Evolutionary conservation across 805 yeast species (phyloP).

Genomic region (Myxozyma vanderwaltii): DNA sequence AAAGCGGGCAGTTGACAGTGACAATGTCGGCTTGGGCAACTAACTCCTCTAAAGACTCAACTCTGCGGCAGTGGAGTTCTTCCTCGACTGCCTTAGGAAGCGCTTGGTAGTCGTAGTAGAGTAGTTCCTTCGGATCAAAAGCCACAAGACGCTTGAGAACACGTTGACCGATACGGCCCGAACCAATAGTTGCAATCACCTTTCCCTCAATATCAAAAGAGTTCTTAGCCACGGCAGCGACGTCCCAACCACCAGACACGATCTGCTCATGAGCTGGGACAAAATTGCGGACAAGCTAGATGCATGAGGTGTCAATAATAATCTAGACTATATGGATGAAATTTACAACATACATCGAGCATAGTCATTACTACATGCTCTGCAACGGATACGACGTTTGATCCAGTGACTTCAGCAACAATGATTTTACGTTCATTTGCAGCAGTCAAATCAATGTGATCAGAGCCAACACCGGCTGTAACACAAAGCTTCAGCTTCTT

Average conservation of each 20-base stretch:
- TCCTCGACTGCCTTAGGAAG: slow-evolving; percentile 60
- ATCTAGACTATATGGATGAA: too few relatives aligned
- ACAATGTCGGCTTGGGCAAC: slow-evolving; percentile 70
- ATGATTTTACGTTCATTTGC: slow-evolving; percentile 64
- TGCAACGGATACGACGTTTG: slow-evolving; percentile 78
- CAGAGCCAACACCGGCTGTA: slow-evolving; percentile 87
- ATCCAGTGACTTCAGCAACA: slow-evolving; percentile 80
- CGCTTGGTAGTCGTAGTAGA: slow-evolving; percentile 74
- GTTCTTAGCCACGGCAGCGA: slow-evolving; percentile 73
- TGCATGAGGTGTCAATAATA: not conserved
- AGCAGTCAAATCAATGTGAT: slow-evolving; percentile 73
- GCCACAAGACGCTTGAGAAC: slow-evolving; percentile 71
- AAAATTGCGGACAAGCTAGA: slow-evolving; percentile 65
- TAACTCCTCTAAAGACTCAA: slow-evolving; percentile 55
- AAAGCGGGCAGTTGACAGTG: slow-evolving; percentile 76
- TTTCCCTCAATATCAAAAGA: slow-evolving; percentile 76
- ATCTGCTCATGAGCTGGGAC: slow-evolving; percentile 78
- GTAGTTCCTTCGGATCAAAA: slow-evolving; percentile 71
- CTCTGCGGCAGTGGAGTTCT: slow-evolving; percentile 68
- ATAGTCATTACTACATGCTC: slow-evolving; percentile 80
- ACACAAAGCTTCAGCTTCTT: slow-evolving; percentile 68
- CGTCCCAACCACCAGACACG: slow-evolving; percentile 66
- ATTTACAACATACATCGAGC: slow-evolving; percentile 44
- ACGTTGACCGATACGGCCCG: slow-evolving; percentile 78
- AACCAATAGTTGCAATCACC: slow-evolving; percentile 77